Base-by-base conservation (phyloP, 495 filamentous ascomycete genomes). In the Xylaria curta region DNA sequence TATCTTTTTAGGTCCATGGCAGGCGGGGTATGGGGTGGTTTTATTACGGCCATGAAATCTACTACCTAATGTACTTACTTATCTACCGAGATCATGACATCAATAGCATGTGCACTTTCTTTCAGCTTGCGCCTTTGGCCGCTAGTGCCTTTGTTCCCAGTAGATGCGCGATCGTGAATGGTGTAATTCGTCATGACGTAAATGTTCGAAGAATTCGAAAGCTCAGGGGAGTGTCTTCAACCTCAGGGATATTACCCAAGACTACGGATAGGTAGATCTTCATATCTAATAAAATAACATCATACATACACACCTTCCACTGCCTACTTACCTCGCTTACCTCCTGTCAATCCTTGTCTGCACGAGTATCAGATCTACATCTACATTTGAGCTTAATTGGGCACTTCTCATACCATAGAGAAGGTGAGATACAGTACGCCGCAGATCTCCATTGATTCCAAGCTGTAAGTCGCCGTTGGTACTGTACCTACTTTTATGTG, bases 91-190 rank as follows among this genome's bases (percentile, higher is more conserved):
- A 53, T n/a, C 26, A 66, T 66, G 63, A 66, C 63, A 53, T 66
- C 63, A 66, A 66, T 66, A 53, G 44, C 7, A 53, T 53, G 36
- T 40, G 38, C 42, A 40, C 62, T 63, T 63, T 63, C 60, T 42
- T 63, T 33, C 33, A 12, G 58, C 58, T 60, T 21, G 17, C 3
- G 1, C 21, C 60, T 40, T 44, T 24, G n/a, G 26, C n/a, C 28
- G 17, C 60, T 44, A 63, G 42, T 65, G 62, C 62, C 62, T 65
- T 65, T 65, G 12, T 65, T 21, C 12, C 42, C 8, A 26, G 58
- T 60, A 19, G 7, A 9, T n/a, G 21, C 7, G 17, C 28, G 58
- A 3, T 8, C 21, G 38, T 26, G 44, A 63, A 42, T 4, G 12
- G 19, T 21, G 24, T 24, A 63, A 42, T 49, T 6, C 13, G 17